Evolutionary conservation across 805 yeast species (phyloP).

Genomic region (Pichia thaimueangensis): DNA sequence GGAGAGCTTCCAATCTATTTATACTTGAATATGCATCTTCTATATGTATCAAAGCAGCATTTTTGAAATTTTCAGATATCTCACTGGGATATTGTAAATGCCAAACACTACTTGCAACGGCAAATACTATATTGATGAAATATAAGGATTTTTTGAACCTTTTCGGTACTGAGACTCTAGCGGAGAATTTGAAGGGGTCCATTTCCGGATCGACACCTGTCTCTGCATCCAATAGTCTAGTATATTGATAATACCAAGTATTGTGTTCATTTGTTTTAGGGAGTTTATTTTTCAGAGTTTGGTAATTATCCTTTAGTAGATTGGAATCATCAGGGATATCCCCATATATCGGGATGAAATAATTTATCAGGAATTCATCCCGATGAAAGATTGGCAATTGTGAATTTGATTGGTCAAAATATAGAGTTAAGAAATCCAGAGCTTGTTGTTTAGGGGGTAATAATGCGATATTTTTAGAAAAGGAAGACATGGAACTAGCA

Average conservation of each 20-base stretch:
- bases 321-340: slow-evolving; percentile 42
- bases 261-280: slow-evolving; percentile 27
- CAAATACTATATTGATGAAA: slow-evolving; percentile 71
- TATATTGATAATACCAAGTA: slow-evolving; percentile 44
- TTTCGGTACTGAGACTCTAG: slow-evolving; percentile 38
- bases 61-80: slow-evolving; percentile 63
- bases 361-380: slow-evolving; percentile 59
- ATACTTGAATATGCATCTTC: slow-evolving; percentile 50
- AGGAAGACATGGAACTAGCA: slow-evolving; percentile 5
- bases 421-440: slow-evolving; percentile 52
- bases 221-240: slow-evolving; percentile 28
- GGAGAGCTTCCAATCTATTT: slow-evolving; percentile 65
- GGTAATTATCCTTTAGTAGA: too few species aligned
- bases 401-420: slow-evolving; percentile 73
- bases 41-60: slow-evolving; percentile 54
- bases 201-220: slow-evolving; percentile 18
- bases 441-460: slow-evolving; percentile 72
- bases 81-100: slow-evolving; percentile 60
- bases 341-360: slow-evolving; percentile 80
- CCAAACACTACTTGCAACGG: slow-evolving; percentile 71
- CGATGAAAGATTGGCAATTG: slow-evolving; percentile 82
- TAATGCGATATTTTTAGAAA: slow-evolving; percentile 33
- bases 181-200: slow-evolving; percentile 32
- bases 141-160: slow-evolving; percentile 50
- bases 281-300: too few species aligned